phyloP scores from a whole-genome alignment of 1,284 basidiomycete species.

The Ustilago hordei region DNA sequence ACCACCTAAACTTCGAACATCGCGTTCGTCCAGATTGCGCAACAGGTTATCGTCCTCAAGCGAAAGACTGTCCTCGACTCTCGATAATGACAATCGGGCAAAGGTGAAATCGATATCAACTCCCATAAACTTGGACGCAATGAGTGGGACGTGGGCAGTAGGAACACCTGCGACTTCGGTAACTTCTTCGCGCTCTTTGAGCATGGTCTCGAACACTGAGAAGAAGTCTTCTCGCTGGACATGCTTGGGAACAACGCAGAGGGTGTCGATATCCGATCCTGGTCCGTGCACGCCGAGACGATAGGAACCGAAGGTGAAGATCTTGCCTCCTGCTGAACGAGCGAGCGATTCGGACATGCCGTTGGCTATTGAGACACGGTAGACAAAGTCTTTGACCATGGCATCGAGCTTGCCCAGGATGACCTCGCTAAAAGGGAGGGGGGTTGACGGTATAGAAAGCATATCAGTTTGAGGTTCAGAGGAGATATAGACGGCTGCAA shows the following conservation, averaged over 20 bases:
- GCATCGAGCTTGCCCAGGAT: conserved; percentile 90
- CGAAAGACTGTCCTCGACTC: conserved; percentile 90
- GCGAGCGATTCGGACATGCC: conserved; percentile 90
- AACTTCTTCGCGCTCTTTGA: conserved; percentile 85
- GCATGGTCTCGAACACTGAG: conserved; percentile 87
- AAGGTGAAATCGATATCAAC: conserved; percentile 95
- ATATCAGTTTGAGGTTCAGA: conserved; percentile 3
- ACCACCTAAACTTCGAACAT: conserved; percentile 94
- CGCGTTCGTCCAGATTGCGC: conserved; percentile 91
- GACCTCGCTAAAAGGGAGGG: conserved; percentile 78
- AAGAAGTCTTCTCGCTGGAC: conserved; percentile 97
- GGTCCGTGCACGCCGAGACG: conserved; percentile 92
- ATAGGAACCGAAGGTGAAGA: conserved; percentile 94
- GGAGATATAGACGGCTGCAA: background rate
- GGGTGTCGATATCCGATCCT: conserved; percentile 96
- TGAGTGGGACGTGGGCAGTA: conserved; percentile 94
- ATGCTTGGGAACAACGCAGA: conserved; percentile 96
- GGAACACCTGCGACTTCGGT: conserved; percentile 92
- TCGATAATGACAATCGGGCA: conserved; percentile 83
- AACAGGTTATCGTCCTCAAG: conserved; percentile 91
- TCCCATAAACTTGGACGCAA: conserved; percentile 90
- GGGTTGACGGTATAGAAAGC: background rate
- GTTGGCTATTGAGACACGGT: conserved; percentile 80
- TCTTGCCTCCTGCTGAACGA: conserved; percentile 90
- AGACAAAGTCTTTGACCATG: conserved; percentile 94